phyloP scores from a whole-genome alignment of 2,329 filamentous ascomycete genomes.

The Paecilomyces niveus region DNA sequence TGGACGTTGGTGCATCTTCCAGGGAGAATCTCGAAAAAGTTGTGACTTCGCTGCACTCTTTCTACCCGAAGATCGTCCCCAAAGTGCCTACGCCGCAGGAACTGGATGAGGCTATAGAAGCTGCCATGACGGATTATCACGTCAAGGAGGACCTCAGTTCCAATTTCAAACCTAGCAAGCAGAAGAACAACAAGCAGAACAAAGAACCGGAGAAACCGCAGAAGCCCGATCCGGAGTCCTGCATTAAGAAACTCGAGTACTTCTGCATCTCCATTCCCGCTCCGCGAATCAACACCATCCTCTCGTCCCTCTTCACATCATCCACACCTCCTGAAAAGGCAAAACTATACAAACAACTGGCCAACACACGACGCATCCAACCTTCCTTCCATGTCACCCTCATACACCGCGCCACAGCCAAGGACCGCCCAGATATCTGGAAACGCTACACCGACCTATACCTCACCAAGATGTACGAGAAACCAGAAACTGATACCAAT shows the following conservation, averaged over 20 bases:
- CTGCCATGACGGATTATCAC: conserved; percentile 67
- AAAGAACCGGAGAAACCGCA: conserved; percentile 14
- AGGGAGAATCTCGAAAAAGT: conserved; percentile 78
- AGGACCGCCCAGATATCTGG: conserved; percentile 65
- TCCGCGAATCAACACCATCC: conserved; percentile 46
- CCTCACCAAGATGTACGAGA: conserved; percentile 23
- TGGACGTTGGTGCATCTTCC: conserved; percentile 71
- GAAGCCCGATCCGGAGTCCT: conserved; percentile 22
- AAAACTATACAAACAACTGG: conserved; percentile 69
- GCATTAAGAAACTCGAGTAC: conserved; percentile 57
- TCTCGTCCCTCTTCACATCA: conserved; percentile 62
- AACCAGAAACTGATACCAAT: conserved; percentile 15
- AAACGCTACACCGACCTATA: conserved; percentile 60
- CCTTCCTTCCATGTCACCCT: conserved; percentile 88
- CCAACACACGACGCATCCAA: conserved; percentile 68
- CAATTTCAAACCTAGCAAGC: conserved; percentile 40
- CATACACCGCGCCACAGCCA: conserved; percentile 66
- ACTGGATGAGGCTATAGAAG: conserved; percentile 71
- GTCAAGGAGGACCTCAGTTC: conserved; percentile 71
- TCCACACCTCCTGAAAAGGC: conserved; percentile 46
- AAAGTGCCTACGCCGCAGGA: conserved; percentile 63
- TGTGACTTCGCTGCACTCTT: conserved; percentile 62
- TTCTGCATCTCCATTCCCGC: conserved; percentile 53
- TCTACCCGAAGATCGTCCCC: conserved; percentile 65
- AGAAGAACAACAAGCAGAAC: conserved; percentile 18